A percentile compares a stretch with the other conserved stretches of the same genome.
phyloP scores from a whole-genome alignment of 345 rosid genomes.

The Eucalyptus fibrosa region DNA sequence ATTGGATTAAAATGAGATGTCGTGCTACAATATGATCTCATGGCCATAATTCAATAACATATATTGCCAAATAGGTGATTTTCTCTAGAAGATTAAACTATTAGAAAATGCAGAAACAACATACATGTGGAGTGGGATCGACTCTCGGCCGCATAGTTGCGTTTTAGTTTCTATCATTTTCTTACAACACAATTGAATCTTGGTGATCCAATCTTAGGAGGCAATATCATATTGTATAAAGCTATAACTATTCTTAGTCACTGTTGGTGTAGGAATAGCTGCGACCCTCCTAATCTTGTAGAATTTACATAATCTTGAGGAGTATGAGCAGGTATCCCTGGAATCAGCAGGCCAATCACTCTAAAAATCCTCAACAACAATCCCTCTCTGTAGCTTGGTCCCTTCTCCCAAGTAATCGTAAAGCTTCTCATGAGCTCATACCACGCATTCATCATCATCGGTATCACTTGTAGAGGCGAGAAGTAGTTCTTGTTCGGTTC shows the following conservation, averaged over 20 bases:
- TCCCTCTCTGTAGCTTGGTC: not conserved
- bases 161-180: not conserved
- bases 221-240: not conserved
- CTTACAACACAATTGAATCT: not conserved
- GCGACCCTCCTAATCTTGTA: not conserved
- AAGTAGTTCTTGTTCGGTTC: slow-evolving; percentile 75
- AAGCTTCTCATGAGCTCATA: slow-evolving; percentile 58
- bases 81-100: too few relatives aligned
- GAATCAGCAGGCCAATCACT: not conserved
- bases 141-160: not conserved
- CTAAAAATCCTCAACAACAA: not conserved
- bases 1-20: not conserved
- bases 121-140: not conserved
- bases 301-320: not conserved
- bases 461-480: slow-evolving; percentile 17
- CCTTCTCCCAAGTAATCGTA: not conserved
- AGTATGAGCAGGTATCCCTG: not conserved
- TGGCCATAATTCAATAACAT: not conserved
- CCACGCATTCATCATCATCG: slow-evolving; percentile 26
- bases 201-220: not conserved
- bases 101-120: not conserved
- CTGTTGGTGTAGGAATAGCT: not conserved
- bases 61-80: not conserved
- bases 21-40: not conserved
- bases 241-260: not conserved